A percentile compares a stretch with the other conserved stretches of the same genome.
Conservation (phyloP, 371 early-diverging fungal genomes). For the Circinella umbellata region DNA sequence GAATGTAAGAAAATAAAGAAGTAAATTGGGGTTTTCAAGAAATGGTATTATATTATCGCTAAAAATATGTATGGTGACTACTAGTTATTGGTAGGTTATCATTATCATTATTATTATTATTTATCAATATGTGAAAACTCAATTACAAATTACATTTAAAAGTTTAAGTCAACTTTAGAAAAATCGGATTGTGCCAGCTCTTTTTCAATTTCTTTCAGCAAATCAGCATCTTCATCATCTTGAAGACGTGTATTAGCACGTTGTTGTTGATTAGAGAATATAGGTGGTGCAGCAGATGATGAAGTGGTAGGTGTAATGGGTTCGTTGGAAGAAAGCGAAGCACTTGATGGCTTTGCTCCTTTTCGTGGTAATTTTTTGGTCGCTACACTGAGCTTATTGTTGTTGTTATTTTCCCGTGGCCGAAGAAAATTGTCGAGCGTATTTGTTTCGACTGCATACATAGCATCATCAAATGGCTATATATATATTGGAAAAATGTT, state of each 20-base stretch:
- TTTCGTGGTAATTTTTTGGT: slow-evolving; percentile 14
- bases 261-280: neutral
- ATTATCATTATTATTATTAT: no score
- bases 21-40: no score
- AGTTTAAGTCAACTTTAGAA: slow-evolving; percentile 23
- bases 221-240: slow-evolving; percentile 23
- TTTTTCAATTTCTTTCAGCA: slow-evolving; percentile 24
- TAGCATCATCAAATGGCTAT: slow-evolving; percentile 26
- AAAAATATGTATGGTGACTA: no score
- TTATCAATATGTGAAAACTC: neutral
- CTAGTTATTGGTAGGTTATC: no score
- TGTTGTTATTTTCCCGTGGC: slow-evolving; percentile 8
- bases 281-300: slow-evolving; percentile 3
- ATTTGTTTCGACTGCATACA: slow-evolving; percentile 8
- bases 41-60: no score
- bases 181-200: slow-evolving; percentile 23
- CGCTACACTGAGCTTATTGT: neutral
- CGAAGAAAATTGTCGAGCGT: slow-evolving; percentile 11
- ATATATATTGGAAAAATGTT: neutral
- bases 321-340: slow-evolving; percentile 21
- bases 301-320: slow-evolving; percentile 24
- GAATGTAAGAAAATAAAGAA: no score
- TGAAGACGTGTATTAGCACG: neutral
- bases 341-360: slow-evolving; percentile 14
- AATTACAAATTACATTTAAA: slow-evolving; percentile 15